Evolutionary conservation across 257 asterid species (phyloP).

Genomic region (Apocynum venetum): DNA sequence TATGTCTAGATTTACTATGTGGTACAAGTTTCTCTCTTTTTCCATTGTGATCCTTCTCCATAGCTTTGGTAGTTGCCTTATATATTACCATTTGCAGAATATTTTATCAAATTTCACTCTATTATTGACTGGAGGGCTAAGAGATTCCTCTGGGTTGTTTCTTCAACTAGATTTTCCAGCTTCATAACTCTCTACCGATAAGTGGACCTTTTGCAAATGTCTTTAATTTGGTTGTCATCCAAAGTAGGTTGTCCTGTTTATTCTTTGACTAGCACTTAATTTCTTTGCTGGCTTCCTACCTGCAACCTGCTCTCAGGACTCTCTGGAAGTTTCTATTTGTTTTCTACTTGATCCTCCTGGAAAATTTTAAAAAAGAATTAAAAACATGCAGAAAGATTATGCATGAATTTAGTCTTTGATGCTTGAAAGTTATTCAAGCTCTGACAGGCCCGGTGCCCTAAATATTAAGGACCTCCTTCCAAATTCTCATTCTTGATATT

Average conservation of each 20-base stretch:
- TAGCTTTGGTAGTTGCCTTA: background rate
- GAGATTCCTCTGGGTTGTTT: background rate
- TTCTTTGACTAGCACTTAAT: background rate
- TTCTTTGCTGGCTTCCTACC: conserved; percentile 3
- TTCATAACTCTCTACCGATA: background rate
- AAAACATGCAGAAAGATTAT: background rate
- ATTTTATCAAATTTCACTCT: background rate
- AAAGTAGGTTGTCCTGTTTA: background rate
- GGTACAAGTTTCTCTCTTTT: background rate
- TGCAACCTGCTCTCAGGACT: background rate
- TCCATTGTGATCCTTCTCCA: background rate
- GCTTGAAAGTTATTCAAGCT: background rate
- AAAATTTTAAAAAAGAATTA: background rate
- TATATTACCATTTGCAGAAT: background rate
- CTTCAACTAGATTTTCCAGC: background rate
- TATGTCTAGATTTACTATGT: background rate
- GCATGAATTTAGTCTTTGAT: background rate
- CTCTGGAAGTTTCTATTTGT: background rate
- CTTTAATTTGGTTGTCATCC: background rate
- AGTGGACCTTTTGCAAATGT: background rate
- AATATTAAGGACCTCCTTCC: background rate
- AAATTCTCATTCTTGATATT: background rate
- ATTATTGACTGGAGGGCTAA: background rate
- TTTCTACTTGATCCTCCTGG: background rate
- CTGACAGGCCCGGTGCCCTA: too few relatives aligned